Evolutionary conservation across 208 protist species (phyloP).

Genomic region (Leishmania gerbilli): DNA sequence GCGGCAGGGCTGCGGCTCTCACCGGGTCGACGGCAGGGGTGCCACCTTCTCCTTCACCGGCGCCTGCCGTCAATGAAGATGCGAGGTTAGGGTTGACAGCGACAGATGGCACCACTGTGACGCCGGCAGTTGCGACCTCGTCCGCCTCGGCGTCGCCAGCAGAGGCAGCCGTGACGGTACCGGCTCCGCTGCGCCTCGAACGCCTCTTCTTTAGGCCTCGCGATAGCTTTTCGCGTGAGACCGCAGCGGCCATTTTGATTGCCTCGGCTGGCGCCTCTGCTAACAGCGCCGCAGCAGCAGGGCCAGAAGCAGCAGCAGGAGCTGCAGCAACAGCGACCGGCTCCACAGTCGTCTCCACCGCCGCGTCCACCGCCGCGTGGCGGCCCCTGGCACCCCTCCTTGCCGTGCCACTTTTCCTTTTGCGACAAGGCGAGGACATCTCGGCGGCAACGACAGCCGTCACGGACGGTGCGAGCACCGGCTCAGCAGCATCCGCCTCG

Average conservation of each 20-base stretch:
- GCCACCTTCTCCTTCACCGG: not conserved
- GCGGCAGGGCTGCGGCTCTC: not conserved
- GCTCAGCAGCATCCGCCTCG: not conserved
- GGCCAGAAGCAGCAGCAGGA: not conserved
- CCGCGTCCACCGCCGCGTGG: not conserved
- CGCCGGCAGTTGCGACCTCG: not conserved
- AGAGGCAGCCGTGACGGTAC: not conserved
- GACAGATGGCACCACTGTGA: not conserved
- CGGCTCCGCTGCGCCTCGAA: not conserved
- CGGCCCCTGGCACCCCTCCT: not conserved
- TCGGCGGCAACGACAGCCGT: not conserved
- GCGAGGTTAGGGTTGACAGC: not conserved
- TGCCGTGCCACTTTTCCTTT: not conserved
- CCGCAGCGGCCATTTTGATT: not conserved
- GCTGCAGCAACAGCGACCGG: not conserved
- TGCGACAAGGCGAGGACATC: not conserved
- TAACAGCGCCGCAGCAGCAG: not conserved
- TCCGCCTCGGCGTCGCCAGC: not conserved
- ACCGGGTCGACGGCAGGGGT: not conserved
- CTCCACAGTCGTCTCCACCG: not conserved
- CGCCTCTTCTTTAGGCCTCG: not conserved
- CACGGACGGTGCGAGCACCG: not conserved
- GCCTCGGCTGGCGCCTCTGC: not conserved
- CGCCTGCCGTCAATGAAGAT: not conserved
- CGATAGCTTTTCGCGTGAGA: not conserved